Conservation (phyloP, 495 filamentous ascomycete genomes). For the Pseudevernia furfuracea region DNA sequence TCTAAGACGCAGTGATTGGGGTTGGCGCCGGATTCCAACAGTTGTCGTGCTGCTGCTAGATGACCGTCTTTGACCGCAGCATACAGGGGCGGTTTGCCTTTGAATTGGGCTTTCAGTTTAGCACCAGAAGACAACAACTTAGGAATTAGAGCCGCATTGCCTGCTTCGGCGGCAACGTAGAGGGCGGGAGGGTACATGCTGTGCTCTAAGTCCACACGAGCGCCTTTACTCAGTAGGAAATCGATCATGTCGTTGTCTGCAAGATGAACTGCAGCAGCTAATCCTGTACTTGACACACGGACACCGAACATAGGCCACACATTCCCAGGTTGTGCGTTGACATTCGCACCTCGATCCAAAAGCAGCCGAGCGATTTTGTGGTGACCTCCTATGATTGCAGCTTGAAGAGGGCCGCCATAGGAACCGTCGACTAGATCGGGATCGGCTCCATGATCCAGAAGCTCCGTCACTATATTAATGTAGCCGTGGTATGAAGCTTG, state of each 20-base stretch:
- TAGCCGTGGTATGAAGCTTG: conserved; percentile 8
- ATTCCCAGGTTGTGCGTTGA: conserved; percentile 10
- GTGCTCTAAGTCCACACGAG: background rate
- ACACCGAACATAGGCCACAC: background rate
- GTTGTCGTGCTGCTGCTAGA: background rate
- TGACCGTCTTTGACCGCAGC: background rate
- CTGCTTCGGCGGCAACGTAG: background rate
- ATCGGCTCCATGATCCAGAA: conserved; percentile 11
- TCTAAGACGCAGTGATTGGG: background rate
- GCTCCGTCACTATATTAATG: conserved; percentile 9
- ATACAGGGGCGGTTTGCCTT: background rate
- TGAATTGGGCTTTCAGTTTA: background rate
- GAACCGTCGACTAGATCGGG: background rate
- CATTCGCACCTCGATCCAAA: conserved; percentile 10
- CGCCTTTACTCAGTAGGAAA: background rate
- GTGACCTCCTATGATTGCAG: conserved; percentile 6
- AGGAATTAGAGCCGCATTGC: background rate
- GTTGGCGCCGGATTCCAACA: background rate
- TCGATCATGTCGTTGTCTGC: background rate
- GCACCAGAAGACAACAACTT: background rate
- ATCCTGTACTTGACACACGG: background rate
- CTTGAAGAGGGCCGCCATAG: background rate
- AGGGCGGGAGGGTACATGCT: background rate
- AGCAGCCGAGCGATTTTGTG: conserved; percentile 15
- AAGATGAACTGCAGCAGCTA: background rate